Percentiles rank a stretch among this genome's conserved stretches.
Evolutionary conservation across 73 alveolate genomes (phyloP).

Genomic region (Paramecium caudatum): DNA sequence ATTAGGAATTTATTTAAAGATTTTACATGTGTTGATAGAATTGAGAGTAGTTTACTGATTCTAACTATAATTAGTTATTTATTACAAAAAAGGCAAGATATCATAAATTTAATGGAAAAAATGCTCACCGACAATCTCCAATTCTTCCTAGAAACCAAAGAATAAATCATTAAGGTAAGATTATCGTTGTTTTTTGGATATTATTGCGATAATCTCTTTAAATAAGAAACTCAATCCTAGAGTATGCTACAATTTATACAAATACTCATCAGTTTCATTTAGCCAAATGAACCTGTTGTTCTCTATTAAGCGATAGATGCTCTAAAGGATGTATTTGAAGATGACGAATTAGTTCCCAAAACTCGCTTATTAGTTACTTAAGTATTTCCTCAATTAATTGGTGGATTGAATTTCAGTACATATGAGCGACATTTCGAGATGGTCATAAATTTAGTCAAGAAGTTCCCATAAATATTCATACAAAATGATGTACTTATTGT

Average conservation of each 20-base stretch:
- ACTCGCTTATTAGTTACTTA: not conserved
- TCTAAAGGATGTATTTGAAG: slow-evolving; percentile 65
- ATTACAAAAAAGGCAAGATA: slow-evolving; percentile 57
- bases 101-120: slow-evolving; percentile 1
- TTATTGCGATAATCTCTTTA: slow-evolving; percentile 60
- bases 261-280: not conserved
- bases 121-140: not conserved
- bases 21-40: slow-evolving; percentile 54
- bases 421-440: slow-evolving; percentile 69
- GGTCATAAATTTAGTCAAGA: slow-evolving; percentile 53
- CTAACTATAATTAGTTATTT: slow-evolving; percentile 72
- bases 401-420: slow-evolving; percentile 15
- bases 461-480: not conserved
- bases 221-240: slow-evolving; percentile 1
- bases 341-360: slow-evolving; percentile 46
- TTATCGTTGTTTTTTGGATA: slow-evolving; percentile 62
- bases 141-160: not conserved
- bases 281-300: slow-evolving; percentile 61
- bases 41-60: slow-evolving; percentile 59
- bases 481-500: not conserved
- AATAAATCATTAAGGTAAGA: slow-evolving; percentile 9
- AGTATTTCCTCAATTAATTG: slow-evolving; percentile 43
- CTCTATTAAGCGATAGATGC: slow-evolving; percentile 62
- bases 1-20: slow-evolving; percentile 1
- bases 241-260: slow-evolving; percentile 4